phyloP scores from a whole-genome alignment of 331 rosid species.

The Malus hybrid region DNA sequence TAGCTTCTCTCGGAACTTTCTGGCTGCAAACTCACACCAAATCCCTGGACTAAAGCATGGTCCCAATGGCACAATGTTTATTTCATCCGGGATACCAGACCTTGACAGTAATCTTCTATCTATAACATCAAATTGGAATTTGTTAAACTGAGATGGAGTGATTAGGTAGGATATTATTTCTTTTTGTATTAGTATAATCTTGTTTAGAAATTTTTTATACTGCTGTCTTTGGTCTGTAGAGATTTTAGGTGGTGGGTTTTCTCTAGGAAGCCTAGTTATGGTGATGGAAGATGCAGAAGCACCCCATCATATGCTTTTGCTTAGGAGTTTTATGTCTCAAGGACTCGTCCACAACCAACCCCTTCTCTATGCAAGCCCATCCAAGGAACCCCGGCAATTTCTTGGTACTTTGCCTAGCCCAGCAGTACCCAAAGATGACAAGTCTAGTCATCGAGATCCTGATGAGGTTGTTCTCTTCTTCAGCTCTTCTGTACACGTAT shows the following conservation, averaged over 20 bases:
- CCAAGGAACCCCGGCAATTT: no score
- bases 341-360: no score
- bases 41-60: conserved; percentile 65
- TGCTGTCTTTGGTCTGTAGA: conserved; percentile 25
- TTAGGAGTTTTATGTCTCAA: no score
- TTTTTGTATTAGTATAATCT: not conserved
- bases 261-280: no score
- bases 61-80: conserved; percentile 63
- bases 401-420: no score
- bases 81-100: conserved; percentile 80
- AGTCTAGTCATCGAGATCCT: no score
- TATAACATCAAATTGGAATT: conserved; percentile 1
- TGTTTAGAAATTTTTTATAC: not conserved
- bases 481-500: no score
- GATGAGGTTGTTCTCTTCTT: no score
- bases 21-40: conserved; percentile 32
- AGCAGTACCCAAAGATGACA: no score
- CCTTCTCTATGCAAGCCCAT: no score
- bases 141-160: not conserved
- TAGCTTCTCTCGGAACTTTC: conserved; percentile 73
- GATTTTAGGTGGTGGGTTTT: conserved; percentile 60
- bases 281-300: no score
- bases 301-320: no score
- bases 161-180: not conserved
- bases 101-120: conserved; percentile 61